Evolutionary conservation across 257 asterid species (phyloP), one percentile per base, ranked within the genome.

Genomic region (Ilex aquifolium): DNA sequence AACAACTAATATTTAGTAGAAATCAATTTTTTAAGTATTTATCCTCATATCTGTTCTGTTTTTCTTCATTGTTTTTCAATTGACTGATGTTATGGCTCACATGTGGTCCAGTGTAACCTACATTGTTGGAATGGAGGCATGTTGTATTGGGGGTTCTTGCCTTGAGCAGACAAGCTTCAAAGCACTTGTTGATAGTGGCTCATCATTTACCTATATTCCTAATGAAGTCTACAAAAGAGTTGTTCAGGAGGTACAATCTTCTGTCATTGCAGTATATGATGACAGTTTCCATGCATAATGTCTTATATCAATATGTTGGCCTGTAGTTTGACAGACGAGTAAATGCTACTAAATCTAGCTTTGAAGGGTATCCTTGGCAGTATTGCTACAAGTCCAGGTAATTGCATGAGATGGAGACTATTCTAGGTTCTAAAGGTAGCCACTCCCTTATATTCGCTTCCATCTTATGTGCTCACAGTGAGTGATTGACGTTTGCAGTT

Each of bases 121-220:
- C 68, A 46, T 76, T 32, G 89, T 86, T 61, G 80, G 79, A 78
- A 84, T 84, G 61, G 88, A 83, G 64, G 62, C 51, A 31, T 82
- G 59, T 70, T 86, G 91, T 74, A 71, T 89, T 59, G 94, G 80
- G 48, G 69, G 70, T 73, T 74, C 71, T 61, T 84, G 95, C 69
- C 69, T 78, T n/a, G 77, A 76, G 70, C 71, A 72, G 62, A 76
- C 85, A 57, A 88, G 83, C 39, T 74, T 73, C 74, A 64, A 69
- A 67, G 85, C 80, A 51, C 85, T 69, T 66, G 85, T 89, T 14
- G 97, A 89, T 69, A 84, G 92, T 32, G 96, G 96, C 10, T 76
- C 95, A 27, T 86, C 96, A 2, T 89, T 89, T 80, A 86, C 95
- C 16, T 82, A 60, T 64, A 76, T 89, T 69, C 95, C 94, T 5